A percentile compares a stretch with the other conserved stretches of the same genome.
These are phyloP conservation scores for Zoysia matrella DNA, from an alignment of 202 grass and related monocot species.

Conservation along the genomic window DNA sequence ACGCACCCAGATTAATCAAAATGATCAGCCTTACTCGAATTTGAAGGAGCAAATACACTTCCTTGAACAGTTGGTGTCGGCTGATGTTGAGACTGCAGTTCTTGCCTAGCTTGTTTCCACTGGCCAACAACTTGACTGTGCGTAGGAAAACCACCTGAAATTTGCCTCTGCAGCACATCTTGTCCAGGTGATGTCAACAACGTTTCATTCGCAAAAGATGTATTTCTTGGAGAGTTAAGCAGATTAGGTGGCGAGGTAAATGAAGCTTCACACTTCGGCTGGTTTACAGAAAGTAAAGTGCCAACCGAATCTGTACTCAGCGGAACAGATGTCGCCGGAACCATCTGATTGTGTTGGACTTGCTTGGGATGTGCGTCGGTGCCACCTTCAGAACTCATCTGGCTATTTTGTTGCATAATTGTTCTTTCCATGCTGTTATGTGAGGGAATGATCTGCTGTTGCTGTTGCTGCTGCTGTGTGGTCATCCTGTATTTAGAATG, in stretches of 20 bases:
- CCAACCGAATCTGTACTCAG: conserved; percentile 47
- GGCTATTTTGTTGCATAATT: conserved; percentile 54
- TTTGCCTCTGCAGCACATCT: conserved; percentile 45
- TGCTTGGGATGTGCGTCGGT: conserved; percentile 32
- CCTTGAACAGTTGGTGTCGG: conserved; percentile 56
- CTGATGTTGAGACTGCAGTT: conserved; percentile 54
- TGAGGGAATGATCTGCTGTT: conserved; percentile 49
- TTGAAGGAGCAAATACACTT: conserved; percentile 59
- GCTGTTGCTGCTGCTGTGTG: conserved; percentile 39
- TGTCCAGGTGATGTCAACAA: conserved; percentile 49
- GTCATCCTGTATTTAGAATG: conserved; percentile 44
- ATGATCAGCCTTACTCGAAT: conserved; percentile 67
- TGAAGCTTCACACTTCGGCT: conserved; percentile 42
- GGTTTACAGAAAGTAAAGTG: conserved; percentile 44
- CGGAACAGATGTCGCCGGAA: conserved; percentile 37
- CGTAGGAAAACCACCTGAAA: conserved; percentile 46
- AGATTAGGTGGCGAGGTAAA: conserved; percentile 21
- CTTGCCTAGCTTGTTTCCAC: conserved; percentile 59
- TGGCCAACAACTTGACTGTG: conserved; percentile 49
- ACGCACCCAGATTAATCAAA: conserved; percentile 1
- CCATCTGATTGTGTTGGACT: conserved; percentile 43
- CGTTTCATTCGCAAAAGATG: conserved; percentile 34
- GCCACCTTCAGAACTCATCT: conserved; percentile 52
- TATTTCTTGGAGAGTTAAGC: conserved; percentile 36
- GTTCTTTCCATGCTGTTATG: conserved; percentile 52